phyloP scores from a whole-genome alignment of 2,329 filamentous ascomycete genomes.

The Talaromyces verruculosus region DNA sequence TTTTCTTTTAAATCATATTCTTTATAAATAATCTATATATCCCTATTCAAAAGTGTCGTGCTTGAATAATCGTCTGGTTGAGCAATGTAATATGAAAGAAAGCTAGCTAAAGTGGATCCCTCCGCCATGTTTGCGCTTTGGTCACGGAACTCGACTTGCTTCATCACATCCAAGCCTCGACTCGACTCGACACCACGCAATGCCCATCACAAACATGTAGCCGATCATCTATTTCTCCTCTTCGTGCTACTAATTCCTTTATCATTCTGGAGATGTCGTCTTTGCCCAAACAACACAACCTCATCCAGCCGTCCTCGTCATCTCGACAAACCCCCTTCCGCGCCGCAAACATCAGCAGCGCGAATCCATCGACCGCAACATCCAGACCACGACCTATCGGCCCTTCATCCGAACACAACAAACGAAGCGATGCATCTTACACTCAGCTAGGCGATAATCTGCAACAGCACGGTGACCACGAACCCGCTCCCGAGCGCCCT shows the following conservation, averaged over 20 bases:
- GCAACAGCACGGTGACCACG: slow-evolving; percentile 14
- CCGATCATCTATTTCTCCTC: slow-evolving; percentile 6
- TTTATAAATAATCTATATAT: too few species aligned
- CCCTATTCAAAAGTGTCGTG: too few species aligned
- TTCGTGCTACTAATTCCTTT: not conserved
- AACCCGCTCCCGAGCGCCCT: not conserved
- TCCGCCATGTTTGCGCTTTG: not conserved
- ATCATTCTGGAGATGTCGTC: slow-evolving; percentile 37
- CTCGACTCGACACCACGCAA: not conserved
- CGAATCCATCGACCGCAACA: not conserved
- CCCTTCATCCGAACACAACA: not conserved
- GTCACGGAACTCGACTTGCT: not conserved
- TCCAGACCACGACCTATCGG: slow-evolving; percentile 27
- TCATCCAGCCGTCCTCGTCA: slow-evolving; percentile 32
- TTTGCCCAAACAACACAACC: slow-evolving; percentile 31
- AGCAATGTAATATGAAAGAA: not conserved
- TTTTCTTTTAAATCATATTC: too few species aligned
- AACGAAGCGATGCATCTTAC: slow-evolving; percentile 5
- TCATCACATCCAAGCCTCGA: not conserved
- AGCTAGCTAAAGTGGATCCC: slow-evolving; percentile 11
- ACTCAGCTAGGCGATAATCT: slow-evolving; percentile 6
- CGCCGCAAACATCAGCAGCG: not conserved
- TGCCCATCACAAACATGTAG: slow-evolving; percentile 33
- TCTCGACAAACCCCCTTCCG: slow-evolving; percentile 27
- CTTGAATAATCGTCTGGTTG: not conserved